Evolutionary conservation across 352 stramenopile genomes (phyloP).

Genomic region (Stephanocyclus meneghinianus): DNA sequence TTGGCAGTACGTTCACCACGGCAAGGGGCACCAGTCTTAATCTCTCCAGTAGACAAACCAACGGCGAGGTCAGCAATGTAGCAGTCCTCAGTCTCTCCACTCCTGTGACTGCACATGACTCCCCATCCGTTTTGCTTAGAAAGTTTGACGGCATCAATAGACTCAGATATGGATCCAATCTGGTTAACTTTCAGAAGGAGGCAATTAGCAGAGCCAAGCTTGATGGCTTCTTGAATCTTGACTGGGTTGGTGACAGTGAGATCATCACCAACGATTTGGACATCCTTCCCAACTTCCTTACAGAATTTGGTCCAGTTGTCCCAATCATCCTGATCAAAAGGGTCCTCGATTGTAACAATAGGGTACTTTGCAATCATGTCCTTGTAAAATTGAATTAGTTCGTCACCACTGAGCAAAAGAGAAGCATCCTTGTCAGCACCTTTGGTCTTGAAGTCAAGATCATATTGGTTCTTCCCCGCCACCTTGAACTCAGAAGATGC

Average conservation of each 20-base stretch:
- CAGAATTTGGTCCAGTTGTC: constrained; percentile 94
- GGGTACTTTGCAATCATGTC: constrained; percentile 91
- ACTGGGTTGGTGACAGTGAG: constrained; percentile 97
- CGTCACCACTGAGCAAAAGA: constrained; percentile 87
- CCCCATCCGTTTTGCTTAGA: constrained; percentile 98
- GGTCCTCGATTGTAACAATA: constrained; percentile 98
- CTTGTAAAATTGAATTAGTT: constrained; percentile 94
- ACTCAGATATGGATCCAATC: constrained; percentile 98
- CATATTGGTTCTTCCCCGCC: constrained; percentile 92
- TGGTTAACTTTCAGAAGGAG: constrained; percentile 99
- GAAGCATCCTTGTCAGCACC: constrained; percentile 86
- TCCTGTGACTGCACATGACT: constrained; percentile 97
- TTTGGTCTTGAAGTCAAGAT: constrained; percentile 98
- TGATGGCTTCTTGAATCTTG: constrained; percentile 91
- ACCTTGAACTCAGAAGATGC: constrained; percentile 98
- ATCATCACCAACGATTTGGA: constrained; percentile 99
- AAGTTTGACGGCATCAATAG: constrained; percentile 97
- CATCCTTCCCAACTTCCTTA: constrained; percentile 82
- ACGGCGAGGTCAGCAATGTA: constrained; percentile 99
- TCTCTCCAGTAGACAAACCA: constrained; percentile 97
- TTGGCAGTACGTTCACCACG: constrained; percentile 96
- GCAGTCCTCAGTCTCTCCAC: constrained; percentile 98
- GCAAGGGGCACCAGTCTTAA: constrained; percentile 99
- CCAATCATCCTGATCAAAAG: constrained; percentile 99
- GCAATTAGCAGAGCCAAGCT: constrained; percentile 92